A percentile compares a stretch with the other conserved stretches of the same genome.
Evolutionary conservation across 2,329 filamentous ascomycete species (phyloP).

Genomic region (Onygenales sp.): DNA sequence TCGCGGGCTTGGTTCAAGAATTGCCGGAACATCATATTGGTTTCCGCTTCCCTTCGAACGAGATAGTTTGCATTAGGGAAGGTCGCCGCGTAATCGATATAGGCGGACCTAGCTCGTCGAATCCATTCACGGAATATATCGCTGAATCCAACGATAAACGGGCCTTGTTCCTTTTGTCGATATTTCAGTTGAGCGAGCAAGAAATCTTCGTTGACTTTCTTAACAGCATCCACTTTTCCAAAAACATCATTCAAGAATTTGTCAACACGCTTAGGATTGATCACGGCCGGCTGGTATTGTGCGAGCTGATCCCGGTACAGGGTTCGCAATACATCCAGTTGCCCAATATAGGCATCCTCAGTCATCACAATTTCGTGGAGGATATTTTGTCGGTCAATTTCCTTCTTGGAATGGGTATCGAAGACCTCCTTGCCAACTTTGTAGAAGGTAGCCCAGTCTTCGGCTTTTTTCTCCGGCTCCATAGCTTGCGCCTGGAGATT

Average conservation of each 20-base stretch:
- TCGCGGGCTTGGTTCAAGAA: constrained; percentile 75
- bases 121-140: constrained; percentile 99
- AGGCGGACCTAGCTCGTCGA: constrained; percentile 77
- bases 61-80: constrained; percentile 78
- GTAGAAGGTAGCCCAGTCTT: constrained; percentile 88
- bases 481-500: constrained; percentile 67
- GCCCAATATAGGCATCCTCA: constrained; percentile 83
- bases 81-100: constrained; percentile 82
- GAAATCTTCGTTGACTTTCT: constrained; percentile 85
- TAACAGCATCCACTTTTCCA: constrained; percentile 79
- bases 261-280: constrained; percentile 65
- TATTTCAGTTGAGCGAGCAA: constrained; percentile 92
- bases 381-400: constrained; percentile 86
- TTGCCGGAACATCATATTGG: constrained; percentile 74
- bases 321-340: constrained; percentile 73
- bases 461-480: constrained; percentile 57
- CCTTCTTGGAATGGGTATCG: constrained; percentile 66
- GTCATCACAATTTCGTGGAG: constrained; percentile 91
- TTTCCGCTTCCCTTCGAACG: constrained; percentile 72
- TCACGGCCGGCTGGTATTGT: constrained; percentile 65
- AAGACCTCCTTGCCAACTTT: constrained; percentile 68
- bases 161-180: constrained; percentile 90
- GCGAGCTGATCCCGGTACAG: constrained; percentile 78
- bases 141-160: constrained; percentile 87
- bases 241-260: constrained; percentile 82